Base-by-base conservation (phyloP, 768 basidiomycete genomes). In the Tricholoma flavovirens region DNA sequence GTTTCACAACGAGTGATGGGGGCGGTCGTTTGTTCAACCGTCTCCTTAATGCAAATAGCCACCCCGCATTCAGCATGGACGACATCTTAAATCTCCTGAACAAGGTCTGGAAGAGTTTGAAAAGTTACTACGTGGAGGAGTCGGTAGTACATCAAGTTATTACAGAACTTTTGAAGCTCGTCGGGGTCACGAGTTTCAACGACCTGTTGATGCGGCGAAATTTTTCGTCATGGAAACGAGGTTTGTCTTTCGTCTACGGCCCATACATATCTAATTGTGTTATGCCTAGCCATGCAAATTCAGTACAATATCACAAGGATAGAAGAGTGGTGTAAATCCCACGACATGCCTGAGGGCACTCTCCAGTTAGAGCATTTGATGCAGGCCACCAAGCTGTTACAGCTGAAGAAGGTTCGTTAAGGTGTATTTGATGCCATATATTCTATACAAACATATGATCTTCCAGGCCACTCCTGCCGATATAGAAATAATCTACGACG, bases 251-350 rank as follows among this genome's bases (percentile, higher is more conserved):
- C 46, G 3, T 49, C 14, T 24, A 5, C 35, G 14, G 2, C 33
- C 35, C 36, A n/a, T 19, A 30, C 26, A 10, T 15, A 42, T 10
- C 14, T 33, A 9, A 42, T 17, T 15, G 35, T 38, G 40, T 30
- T 56, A n/a, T n/a, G 35, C 54, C 36, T 60, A 98, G 97, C 97
- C 4, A 98, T 99, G 97, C 97, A 99, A 82, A 98, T 99, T 56
- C 97, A 99, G 69, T 99, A 99, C 71, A 98, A 98, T 68, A 97
- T 98, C 68, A 98, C 95, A 29, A 85, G 90, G 24, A 90, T 95
- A 65, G 93, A 95, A 66, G 95, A 98, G 73, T 98, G 97, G 97
- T 99, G 97, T 78, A 98, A 99, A 75, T 95, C 97, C 22, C 97
- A 98, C 67, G 93, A 97, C 67, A 98, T 99, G 93, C 97, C 96